Evolutionary conservation across 148 eudicot genomes (phyloP), one percentile per base, ranked within the genome.

Genomic region (Amaranthus hypochondriacus): DNA sequence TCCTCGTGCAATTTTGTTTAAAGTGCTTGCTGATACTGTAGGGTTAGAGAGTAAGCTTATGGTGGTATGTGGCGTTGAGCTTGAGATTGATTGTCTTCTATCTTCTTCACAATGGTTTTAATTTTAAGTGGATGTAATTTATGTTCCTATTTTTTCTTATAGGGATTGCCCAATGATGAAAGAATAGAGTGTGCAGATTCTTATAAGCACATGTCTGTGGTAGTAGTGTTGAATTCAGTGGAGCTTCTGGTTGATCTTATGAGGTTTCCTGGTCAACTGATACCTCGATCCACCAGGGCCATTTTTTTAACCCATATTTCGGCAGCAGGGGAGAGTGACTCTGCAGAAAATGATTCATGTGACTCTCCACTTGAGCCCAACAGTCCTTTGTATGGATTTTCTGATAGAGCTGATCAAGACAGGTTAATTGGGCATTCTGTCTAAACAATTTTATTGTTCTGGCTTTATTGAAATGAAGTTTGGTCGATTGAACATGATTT

Each of bases 331-430:
- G 98, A 92, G 80, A 95, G 98, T 84, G 98, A 95, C 82, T 95
- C 98, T 74, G 99, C 97, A 39, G 99, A 96, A 83, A 92, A 92
- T 86, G 99, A 96, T 74, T 96, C 99, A 2, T 96, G 97, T 84
- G 99, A 96, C 86, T 96, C 99, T 60, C 97, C 99, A 18, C 77
- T 96, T 59, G 99, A 92, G 77, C 96, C 99, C 51, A 96, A 96
- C 79, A 96, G 99, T 85, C 99, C 99, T 57, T 70, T 96, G 21
- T 87, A 83, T 79, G 96, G 92, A 62, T 79, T 88, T 76, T 77
- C 92, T n/a, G 96, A 92, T 43, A 86, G 88, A 87, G 81, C 77
- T 78, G 96, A 90, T 83, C 81, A 74, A 69, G 97, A 90, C 68
- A 92, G 97, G 99, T 96, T 80, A 77, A 86, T 52, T 4, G 57